Percentiles rank a stretch among this genome's conserved stretches.
These are phyloP conservation scores for Ceratocystis cacaofunesta DNA, from an alignment of 2,329 filamentous ascomycete genomes.

Conservation along the genomic window DNA sequence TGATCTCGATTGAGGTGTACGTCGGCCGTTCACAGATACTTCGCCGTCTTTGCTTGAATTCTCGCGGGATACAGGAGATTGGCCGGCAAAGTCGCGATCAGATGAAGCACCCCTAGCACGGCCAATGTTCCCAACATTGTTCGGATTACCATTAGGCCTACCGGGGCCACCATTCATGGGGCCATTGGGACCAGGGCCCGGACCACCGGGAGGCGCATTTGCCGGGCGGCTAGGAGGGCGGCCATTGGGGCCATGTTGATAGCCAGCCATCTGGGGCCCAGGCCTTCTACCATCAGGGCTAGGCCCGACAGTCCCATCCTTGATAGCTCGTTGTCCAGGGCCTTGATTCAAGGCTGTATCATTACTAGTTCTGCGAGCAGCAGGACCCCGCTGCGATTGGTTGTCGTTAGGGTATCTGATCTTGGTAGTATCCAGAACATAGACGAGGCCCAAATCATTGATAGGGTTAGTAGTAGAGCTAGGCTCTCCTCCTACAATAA, in stretches of 20 bases:
- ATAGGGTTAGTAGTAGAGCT: conserved; percentile 71
- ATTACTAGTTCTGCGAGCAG: conserved; percentile 31
- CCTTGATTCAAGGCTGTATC: conserved; percentile 23
- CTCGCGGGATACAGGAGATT: conserved; percentile 7
- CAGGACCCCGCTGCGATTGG: conserved; percentile 26
- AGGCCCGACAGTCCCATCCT: conserved; percentile 37
- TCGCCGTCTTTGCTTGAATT: neutral
- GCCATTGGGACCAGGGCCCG: conserved; percentile 6
- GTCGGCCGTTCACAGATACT: conserved; percentile 6
- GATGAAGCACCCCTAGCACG: conserved; percentile 36
- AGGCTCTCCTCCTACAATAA: conserved; percentile 86
- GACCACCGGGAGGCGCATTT: conserved; percentile 5
- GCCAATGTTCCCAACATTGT: conserved; percentile 29
- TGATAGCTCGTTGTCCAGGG: conserved; percentile 28
- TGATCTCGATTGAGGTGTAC: conserved; percentile 15
- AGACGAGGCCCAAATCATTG: conserved; percentile 74
- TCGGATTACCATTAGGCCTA: conserved; percentile 37
- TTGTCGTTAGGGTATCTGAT: conserved; percentile 85
- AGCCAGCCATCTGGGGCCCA: conserved; percentile 21
- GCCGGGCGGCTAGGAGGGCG: conserved; percentile 35
- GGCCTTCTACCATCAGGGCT: conserved; percentile 32
- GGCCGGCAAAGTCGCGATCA: conserved; percentile 26
- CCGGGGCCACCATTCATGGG: conserved; percentile 24
- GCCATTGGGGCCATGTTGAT: conserved; percentile 26
- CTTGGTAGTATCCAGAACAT: conserved; percentile 86